Evolutionary conservation across 2,329 filamentous ascomycete genomes (phyloP).

Genomic region (Metarhizium rileyi): DNA sequence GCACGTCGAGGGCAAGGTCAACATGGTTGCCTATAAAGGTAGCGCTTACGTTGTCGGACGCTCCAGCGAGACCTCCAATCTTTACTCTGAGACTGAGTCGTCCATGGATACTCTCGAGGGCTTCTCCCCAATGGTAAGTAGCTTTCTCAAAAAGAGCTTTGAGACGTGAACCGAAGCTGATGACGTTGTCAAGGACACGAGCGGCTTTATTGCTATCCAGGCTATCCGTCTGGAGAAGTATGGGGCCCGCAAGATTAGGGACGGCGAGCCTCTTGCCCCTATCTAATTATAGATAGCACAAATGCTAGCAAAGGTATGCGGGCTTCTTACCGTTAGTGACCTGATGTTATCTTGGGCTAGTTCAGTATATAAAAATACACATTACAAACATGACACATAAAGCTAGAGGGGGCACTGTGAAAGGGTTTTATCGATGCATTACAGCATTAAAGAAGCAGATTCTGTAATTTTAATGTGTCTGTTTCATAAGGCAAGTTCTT

Average conservation of each 20-base stretch:
- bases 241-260: constrained; percentile 20
- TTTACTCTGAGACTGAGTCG: constrained; percentile 40
- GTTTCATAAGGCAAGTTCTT: no score
- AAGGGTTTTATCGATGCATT: no score
- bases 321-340: no score
- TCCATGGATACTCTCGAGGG: constrained; percentile 39
- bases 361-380: no score
- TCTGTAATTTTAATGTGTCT: no score
- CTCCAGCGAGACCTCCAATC: constrained; percentile 34
- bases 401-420: no score
- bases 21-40: constrained; percentile 35
- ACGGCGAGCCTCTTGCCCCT: constrained; percentile 27
- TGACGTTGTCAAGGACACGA: constrained; percentile 40
- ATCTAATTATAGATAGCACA: not conserved
- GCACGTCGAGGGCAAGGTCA: constrained; percentile 27
- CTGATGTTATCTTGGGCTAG: no score
- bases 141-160: constrained; percentile 1
- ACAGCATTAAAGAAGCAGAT: no score
- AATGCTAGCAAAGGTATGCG: no score
- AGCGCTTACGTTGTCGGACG: constrained; percentile 36
- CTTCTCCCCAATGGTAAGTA: constrained; percentile 13
- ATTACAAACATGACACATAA: no score
- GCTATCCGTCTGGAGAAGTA: constrained; percentile 52
- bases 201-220: constrained; percentile 57
- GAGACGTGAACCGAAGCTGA: not conserved